Evolutionary conservation across 73 alveolate species (phyloP).

Genomic region (Urostyla sp.): DNA sequence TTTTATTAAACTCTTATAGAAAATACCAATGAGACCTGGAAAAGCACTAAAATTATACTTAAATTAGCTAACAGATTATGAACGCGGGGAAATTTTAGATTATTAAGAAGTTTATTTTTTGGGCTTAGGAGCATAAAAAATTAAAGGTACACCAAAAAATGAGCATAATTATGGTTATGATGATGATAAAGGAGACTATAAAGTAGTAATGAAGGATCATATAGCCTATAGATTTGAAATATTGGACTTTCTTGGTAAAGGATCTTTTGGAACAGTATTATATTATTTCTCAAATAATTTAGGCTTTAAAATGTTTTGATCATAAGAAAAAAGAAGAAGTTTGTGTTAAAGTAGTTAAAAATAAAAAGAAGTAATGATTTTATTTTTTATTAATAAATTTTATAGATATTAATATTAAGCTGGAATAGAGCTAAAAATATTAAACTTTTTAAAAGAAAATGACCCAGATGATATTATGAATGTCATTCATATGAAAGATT

Average conservation of each 20-base stretch:
- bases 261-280: constrained; percentile 46
- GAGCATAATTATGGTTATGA: constrained; percentile 67
- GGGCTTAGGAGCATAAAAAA: constrained; percentile 54
- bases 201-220: constrained; percentile 51
- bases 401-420: constrained; percentile 66
- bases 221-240: constrained; percentile 69
- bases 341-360: constrained; percentile 83
- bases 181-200: constrained; percentile 69
- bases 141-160: constrained; percentile 44
- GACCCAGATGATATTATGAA: constrained; percentile 71
- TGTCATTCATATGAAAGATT: constrained; percentile 67
- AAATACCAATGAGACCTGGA: constrained; percentile 63
- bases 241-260: constrained; percentile 37
- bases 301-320: constrained; percentile 65
- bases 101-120: constrained; percentile 73
- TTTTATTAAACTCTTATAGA: not conserved
- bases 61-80: constrained; percentile 77
- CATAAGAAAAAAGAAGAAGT: constrained; percentile 62
- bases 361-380: constrained; percentile 69
- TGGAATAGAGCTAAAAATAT: constrained; percentile 66
- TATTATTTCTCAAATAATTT: not conserved
- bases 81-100: constrained; percentile 82
- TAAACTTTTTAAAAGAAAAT: constrained; percentile 68
- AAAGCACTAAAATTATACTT: constrained; percentile 79
- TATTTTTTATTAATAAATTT: too few relatives aligned